A percentile compares a stretch with the other conserved stretches of the same genome.
phyloP scores from a whole-genome alignment of 257 asterid genomes.

The Eustoma russellianum region DNA sequence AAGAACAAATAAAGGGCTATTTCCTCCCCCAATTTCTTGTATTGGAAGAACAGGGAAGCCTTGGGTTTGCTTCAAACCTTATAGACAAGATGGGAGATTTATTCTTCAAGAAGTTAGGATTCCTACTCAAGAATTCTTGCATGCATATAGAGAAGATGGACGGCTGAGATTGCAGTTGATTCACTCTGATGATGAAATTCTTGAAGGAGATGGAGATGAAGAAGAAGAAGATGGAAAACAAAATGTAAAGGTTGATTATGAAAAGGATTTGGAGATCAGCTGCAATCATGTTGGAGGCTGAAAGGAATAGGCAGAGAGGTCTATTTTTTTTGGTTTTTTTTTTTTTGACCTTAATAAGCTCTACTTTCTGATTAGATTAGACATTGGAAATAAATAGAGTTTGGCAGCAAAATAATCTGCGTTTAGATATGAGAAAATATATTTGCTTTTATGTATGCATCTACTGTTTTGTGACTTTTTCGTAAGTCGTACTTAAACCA shows the following conservation, averaged over 20 bases:
- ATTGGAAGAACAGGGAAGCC: constrained; percentile 76
- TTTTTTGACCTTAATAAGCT: no score
- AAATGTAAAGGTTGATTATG: background rate
- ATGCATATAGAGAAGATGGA: constrained; percentile 73
- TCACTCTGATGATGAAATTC: constrained; percentile 51
- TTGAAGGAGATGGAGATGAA: constrained; percentile 25
- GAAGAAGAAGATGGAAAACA: background rate
- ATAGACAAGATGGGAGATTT: constrained; percentile 63
- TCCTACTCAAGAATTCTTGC: constrained; percentile 67
- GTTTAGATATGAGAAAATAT: no score
- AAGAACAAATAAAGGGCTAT: constrained; percentile 17
- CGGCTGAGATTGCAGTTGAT: constrained; percentile 50
- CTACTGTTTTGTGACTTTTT: no score
- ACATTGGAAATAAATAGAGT: no score
- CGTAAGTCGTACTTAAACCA: no score
- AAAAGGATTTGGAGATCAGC: constrained; percentile 1
- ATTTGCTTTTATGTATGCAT: no score
- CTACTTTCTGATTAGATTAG: no score
- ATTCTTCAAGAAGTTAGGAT: constrained; percentile 58
- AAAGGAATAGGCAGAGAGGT: no score
- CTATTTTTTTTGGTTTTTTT: no score
- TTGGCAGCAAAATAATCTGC: no score
- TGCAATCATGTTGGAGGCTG: constrained; percentile 3
- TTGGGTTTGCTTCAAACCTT: constrained; percentile 50
- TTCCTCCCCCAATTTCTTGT: constrained; percentile 84